phyloP scores from a whole-genome alignment of 2,329 filamentous ascomycete genomes.

The Paecilomyces sp. region DNA sequence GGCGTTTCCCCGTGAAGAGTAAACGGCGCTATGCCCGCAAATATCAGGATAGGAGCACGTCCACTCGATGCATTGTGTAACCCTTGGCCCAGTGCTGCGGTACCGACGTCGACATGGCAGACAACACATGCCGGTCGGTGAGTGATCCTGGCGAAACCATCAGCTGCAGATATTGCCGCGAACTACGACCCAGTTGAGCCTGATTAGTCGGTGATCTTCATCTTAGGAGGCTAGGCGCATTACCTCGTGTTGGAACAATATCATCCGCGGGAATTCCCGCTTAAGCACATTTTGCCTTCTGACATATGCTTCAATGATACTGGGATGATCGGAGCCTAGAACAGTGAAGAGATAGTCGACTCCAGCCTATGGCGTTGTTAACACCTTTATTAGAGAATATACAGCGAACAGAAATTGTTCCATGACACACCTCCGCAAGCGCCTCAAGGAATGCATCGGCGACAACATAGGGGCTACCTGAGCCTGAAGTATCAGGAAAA shows the following conservation, averaged over 20 bases:
- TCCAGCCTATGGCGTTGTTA: slow-evolving; percentile 4
- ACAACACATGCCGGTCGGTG: slow-evolving; percentile 49
- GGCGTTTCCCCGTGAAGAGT: slow-evolving; percentile 67
- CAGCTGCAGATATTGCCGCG: slow-evolving; percentile 11
- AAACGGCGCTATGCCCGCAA: slow-evolving; percentile 67
- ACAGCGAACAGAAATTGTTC: not conserved
- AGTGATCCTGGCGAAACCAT: slow-evolving; percentile 10
- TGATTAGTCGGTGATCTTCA: not conserved
- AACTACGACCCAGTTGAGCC: slow-evolving; percentile 5
- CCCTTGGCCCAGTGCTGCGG: slow-evolving; percentile 66
- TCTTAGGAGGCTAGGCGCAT: not conserved
- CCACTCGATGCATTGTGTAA: slow-evolving; percentile 70
- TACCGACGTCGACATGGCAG: slow-evolving; percentile 72
- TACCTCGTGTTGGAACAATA: slow-evolving; percentile 12
- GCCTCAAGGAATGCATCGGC: slow-evolving; percentile 12
- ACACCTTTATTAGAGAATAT: not conserved
- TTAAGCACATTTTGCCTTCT: slow-evolving; percentile 7
- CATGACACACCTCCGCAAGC: slow-evolving; percentile 8
- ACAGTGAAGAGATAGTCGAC: slow-evolving; percentile 11
- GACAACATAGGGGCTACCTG: slow-evolving; percentile 4
- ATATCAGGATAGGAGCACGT: slow-evolving; percentile 64
- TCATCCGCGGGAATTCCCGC: slow-evolving; percentile 9
- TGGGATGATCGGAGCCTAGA: slow-evolving; percentile 11
- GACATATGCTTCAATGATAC: slow-evolving; percentile 12
- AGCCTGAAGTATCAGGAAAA: slow-evolving; percentile 1